Evolutionary conservation across 306 rosid genomes (phyloP).

Genomic region (Oemleria cerasiformis): DNA sequence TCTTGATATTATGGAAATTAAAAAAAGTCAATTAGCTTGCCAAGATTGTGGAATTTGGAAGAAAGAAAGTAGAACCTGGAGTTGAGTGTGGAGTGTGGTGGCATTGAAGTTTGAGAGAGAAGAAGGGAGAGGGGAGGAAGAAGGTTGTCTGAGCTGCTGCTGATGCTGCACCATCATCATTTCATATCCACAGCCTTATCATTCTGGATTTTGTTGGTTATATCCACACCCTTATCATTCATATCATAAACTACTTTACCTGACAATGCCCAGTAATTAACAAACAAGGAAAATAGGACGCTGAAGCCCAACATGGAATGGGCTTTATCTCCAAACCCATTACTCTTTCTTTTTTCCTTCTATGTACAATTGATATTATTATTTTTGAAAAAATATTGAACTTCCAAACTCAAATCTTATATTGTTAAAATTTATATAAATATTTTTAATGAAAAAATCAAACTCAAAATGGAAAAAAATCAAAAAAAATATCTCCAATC

Average conservation of each 20-base stretch:
- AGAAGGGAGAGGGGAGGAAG: conserved; percentile 63
- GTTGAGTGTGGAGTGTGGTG: conserved; percentile 51
- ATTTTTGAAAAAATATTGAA: no score
- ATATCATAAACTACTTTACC: background rate
- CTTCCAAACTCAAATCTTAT: no score
- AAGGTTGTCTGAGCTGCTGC: conserved; percentile 57
- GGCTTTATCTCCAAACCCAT: background rate
- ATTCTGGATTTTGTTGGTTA: background rate
- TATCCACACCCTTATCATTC: background rate
- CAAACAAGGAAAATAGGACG: background rate
- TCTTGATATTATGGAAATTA: no score
- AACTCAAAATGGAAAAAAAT: no score
- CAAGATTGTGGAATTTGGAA: background rate
- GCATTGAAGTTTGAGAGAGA: conserved; percentile 63
- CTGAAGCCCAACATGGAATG: background rate
- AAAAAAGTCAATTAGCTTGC: background rate
- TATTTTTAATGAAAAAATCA: no score
- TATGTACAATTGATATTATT: no score
- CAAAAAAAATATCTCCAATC: no score
- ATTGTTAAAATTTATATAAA: no score
- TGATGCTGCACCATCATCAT: conserved; percentile 45
- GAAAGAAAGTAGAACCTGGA: conserved; percentile 52
- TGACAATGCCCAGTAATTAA: background rate
- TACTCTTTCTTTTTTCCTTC: no score
- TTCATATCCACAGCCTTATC: conserved; percentile 2